Evolutionary conservation across 2,329 filamentous ascomycete genomes (phyloP).

Genomic region (Myriosclerotinia duriaeana): DNA sequence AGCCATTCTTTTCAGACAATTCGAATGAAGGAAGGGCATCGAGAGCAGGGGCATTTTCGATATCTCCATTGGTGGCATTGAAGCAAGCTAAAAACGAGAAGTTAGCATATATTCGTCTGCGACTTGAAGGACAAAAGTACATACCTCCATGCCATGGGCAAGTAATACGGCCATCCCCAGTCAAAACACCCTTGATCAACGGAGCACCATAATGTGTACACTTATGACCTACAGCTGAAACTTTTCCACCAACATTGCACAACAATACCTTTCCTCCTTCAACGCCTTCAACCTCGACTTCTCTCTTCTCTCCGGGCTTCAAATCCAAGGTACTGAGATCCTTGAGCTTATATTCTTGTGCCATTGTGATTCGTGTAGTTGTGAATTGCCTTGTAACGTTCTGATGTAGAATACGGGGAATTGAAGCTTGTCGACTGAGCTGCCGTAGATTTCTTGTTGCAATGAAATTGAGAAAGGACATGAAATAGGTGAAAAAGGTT

Average conservation of each 20-base stretch:
- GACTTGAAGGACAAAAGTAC: slow-evolving; percentile 28
- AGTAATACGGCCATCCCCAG: slow-evolving; percentile 76
- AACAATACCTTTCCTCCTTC: slow-evolving; percentile 84
- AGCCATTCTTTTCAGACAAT: slow-evolving; percentile 75
- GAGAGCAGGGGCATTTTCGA: slow-evolving; percentile 90
- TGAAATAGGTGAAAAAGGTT: slow-evolving; percentile 11
- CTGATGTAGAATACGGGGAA: slow-evolving; percentile 24
- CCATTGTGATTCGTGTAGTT: slow-evolving; percentile 38
- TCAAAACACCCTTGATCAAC: slow-evolving; percentile 80
- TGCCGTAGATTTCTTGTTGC: slow-evolving; percentile 14
- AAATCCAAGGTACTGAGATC: slow-evolving; percentile 72
- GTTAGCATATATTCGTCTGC: not conserved
- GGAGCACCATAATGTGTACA: slow-evolving; percentile 95
- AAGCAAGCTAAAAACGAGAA: slow-evolving; percentile 70
- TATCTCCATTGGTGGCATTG: slow-evolving; percentile 82
- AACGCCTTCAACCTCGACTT: slow-evolving; percentile 87
- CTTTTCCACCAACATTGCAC: slow-evolving; percentile 71
- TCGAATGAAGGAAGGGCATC: slow-evolving; percentile 84
- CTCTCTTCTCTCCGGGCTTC: slow-evolving; percentile 77
- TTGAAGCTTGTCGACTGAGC: slow-evolving; percentile 23
- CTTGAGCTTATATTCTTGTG: slow-evolving; percentile 69
- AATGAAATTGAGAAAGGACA: slow-evolving; percentile 18
- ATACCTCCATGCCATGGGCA: slow-evolving; percentile 96
- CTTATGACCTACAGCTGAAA: slow-evolving; percentile 78
- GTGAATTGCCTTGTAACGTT: slow-evolving; percentile 20